Evolutionary conservation across 2,329 filamentous ascomycete species (phyloP).

Genomic region (Calonectria leucothoes): DNA sequence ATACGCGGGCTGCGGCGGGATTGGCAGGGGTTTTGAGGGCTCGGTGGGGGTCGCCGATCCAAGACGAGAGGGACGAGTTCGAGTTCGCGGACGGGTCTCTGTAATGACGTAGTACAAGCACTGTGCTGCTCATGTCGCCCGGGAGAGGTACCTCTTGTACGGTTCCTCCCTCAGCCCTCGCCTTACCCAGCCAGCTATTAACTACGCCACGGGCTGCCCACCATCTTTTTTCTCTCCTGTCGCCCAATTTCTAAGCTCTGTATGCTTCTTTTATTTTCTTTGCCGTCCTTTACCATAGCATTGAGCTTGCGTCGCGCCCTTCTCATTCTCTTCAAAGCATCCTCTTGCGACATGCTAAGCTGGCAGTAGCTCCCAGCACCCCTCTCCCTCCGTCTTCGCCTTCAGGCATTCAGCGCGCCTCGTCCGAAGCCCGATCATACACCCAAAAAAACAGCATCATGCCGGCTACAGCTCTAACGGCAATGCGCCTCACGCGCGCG

Average conservation of each 20-base stretch:
- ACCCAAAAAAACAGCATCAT: conserved; percentile 24
- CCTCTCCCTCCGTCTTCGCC: not conserved
- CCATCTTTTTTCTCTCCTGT: conserved; percentile 7
- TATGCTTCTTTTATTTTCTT: not conserved
- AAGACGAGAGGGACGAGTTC: not conserved
- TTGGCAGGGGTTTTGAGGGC: not conserved
- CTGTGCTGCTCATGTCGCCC: not conserved
- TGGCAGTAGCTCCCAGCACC: conserved; percentile 15
- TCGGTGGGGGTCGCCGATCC: not conserved
- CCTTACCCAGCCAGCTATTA: conserved; percentile 16
- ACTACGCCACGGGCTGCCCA: conserved; percentile 3
- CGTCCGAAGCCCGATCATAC: not conserved
- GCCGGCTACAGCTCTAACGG: conserved; percentile 37
- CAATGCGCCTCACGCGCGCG: conserved; percentile 38
- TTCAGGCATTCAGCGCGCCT: conserved; percentile 11
- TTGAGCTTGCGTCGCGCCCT: conserved; percentile 17
- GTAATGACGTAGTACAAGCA: conserved; percentile 21
- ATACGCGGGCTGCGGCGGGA: not conserved
- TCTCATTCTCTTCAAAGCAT: not conserved
- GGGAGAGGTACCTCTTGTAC: not conserved
- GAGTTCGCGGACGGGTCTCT: not conserved
- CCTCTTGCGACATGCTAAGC: conserved; percentile 24
- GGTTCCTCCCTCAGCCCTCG: conserved; percentile 11
- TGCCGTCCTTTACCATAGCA: not conserved
- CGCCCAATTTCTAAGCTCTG: not conserved